These are phyloP conservation scores for Cladosporium austrohemisphaericum DNA, from an alignment of 2,329 filamentous ascomycete species.

Conservation along the genomic window DNA sequence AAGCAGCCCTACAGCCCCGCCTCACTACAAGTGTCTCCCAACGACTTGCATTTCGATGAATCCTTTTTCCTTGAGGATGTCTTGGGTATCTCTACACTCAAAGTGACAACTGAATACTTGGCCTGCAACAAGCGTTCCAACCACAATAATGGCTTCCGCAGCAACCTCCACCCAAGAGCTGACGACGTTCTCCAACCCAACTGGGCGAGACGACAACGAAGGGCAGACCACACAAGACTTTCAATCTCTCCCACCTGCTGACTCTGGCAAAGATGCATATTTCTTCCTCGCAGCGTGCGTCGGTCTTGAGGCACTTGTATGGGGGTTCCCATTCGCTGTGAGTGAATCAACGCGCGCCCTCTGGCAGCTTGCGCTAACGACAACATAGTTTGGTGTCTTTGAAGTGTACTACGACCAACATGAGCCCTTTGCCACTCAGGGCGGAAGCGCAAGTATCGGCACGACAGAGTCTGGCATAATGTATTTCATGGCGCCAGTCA, in stretches of 20 bases:
- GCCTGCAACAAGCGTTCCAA: no score
- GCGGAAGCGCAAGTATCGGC: slow-evolving; percentile 42
- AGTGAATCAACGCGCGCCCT: neutral
- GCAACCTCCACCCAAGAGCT: neutral
- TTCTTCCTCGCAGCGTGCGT: slow-evolving; percentile 46
- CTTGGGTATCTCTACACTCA: no score
- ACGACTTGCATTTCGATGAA: no score
- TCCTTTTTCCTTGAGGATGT: no score
- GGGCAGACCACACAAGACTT: slow-evolving; percentile 1
- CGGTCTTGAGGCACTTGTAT: slow-evolving; percentile 22
- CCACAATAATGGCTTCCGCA: neutral
- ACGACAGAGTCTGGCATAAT: slow-evolving; percentile 37
- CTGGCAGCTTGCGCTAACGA: neutral
- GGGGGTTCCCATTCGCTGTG: slow-evolving; percentile 15
- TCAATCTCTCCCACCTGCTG: slow-evolving; percentile 29
- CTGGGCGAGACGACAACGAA: neutral
- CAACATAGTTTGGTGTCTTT: slow-evolving; percentile 22
- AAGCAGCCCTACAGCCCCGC: no score
- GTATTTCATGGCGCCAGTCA: slow-evolving; percentile 43
- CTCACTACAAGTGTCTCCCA: no score
- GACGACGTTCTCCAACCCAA: neutral
- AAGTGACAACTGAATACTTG: no score
- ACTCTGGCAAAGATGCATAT: slow-evolving; percentile 38
- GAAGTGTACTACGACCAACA: slow-evolving; percentile 22
- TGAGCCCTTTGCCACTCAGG: slow-evolving; percentile 16